Percentiles rank a stretch among this genome's conserved stretches.
Conservation (phyloP, 2,329 filamentous ascomycete species). For the Boeremia lycopersici region DNA sequence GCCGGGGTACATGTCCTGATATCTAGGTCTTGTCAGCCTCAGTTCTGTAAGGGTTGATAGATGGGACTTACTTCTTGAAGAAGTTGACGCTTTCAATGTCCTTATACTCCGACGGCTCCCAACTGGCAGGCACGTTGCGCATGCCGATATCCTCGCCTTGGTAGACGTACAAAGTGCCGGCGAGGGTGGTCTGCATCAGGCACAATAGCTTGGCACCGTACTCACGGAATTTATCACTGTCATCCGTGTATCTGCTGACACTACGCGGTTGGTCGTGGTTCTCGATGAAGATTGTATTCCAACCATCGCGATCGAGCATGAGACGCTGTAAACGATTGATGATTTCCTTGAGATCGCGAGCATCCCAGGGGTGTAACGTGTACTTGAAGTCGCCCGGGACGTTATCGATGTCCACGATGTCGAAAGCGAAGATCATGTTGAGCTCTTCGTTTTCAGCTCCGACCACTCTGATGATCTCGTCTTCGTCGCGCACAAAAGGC, state of each 20-base stretch:
- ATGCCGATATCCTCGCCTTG: slow-evolving; percentile 61
- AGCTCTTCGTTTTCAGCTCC: slow-evolving; percentile 57
- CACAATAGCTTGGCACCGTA: slow-evolving; percentile 56
- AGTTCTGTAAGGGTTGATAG: no score
- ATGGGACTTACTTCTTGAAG: slow-evolving; percentile 47
- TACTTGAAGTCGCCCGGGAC: slow-evolving; percentile 46
- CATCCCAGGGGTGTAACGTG: slow-evolving; percentile 42
- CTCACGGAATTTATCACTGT: slow-evolving; percentile 54
- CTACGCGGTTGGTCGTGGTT: slow-evolving; percentile 61
- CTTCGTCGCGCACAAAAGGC: slow-evolving; percentile 57
- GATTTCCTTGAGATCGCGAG: slow-evolving; percentile 41
- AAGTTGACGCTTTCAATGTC: slow-evolving; percentile 64
- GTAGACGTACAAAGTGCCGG: slow-evolving; percentile 57
- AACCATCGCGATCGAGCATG: slow-evolving; percentile 47
- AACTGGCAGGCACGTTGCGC: slow-evolving; percentile 53
- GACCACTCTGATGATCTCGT: slow-evolving; percentile 56
- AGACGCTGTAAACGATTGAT: slow-evolving; percentile 43
- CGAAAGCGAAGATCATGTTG: slow-evolving; percentile 70
- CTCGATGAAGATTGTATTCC: slow-evolving; percentile 60
- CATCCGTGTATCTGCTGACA: slow-evolving; percentile 56
- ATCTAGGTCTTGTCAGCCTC: slow-evolving; percentile 22
- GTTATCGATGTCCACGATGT: slow-evolving; percentile 49
- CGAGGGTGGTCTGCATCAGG: slow-evolving; percentile 55
- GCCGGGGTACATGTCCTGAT: slow-evolving; percentile 38
- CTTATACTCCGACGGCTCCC: slow-evolving; percentile 55